A percentile compares a stretch with the other conserved stretches of the same genome.
Conservation (phyloP, 1,284 basidiomycete species). For the Ustilago loliicola region DNA sequence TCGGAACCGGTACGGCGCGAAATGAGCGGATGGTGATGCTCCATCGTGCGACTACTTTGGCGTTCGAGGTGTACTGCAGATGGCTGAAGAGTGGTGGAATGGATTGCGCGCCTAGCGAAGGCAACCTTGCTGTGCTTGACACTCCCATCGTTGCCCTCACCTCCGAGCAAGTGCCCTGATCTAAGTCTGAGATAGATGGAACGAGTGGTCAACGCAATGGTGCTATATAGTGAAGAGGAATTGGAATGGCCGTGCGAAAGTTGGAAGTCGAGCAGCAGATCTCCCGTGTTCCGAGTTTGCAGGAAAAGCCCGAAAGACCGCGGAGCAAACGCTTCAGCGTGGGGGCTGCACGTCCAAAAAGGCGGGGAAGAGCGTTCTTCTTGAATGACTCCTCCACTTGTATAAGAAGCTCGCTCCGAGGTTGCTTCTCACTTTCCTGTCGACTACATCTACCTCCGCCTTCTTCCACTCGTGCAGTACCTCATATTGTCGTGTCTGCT, state of each 20-base stretch:
- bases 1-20: constrained; percentile 51
- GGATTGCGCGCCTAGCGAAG: constrained; percentile 46
- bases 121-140: constrained; percentile 47
- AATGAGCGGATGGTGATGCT: constrained; percentile 59
- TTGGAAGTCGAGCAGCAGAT: not conserved
- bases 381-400: constrained; percentile 13
- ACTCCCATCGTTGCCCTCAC: constrained; percentile 35
- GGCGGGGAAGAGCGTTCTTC: constrained; percentile 15
- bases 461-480: not conserved
- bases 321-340: constrained; percentile 18
- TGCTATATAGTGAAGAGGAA: constrained; percentile 8
- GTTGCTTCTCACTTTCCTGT: not conserved
- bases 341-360: constrained; percentile 15
- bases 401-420: constrained; percentile 8
- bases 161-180: not conserved
- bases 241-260: constrained; percentile 9
- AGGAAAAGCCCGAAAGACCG: constrained; percentile 8
- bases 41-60: constrained; percentile 49
- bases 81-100: constrained; percentile 53
- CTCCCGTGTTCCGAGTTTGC: constrained; percentile 23
- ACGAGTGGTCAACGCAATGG: not conserved
- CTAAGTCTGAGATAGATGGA: not conserved
- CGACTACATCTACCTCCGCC: not conserved
- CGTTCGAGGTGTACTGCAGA: constrained; percentile 44
- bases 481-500: constrained; percentile 22